Evolutionary conservation across 768 basidiomycete genomes (phyloP), one percentile per base, ranked within the genome.

Genomic region (Paxillus rubicundulus): DNA sequence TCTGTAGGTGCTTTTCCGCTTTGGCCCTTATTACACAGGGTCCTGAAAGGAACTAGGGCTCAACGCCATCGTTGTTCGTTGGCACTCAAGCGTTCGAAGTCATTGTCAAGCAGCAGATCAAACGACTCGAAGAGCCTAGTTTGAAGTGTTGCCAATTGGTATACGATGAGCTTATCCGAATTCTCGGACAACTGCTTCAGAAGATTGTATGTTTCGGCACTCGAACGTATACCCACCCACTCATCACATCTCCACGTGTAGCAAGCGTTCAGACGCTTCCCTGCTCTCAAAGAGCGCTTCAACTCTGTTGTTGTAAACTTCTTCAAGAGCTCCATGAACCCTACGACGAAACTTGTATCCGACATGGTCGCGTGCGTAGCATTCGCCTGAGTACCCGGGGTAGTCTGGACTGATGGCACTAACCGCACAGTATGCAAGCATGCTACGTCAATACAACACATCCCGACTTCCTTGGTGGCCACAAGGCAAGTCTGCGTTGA

Each of bases 381-480:
- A 39, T 37, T 47, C 5, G 37, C 16, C 16, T 21, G 8, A 24
- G 16, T 45, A 28, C 21, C 40, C 9, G 24, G 27, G 47, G 28
- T 30, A 32, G 27, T 30, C 16, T 39, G 17, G 10, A 21, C 21
- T 54, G 43, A 60, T 54, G 20, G 45, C 32, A 13, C 42, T 28
- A 45, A 49, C 45, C 49, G 47, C 18, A 37, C 52, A 93, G 89
- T 33, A 98, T 98, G 94, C 96, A 98, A 76, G 93, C 95, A 34
- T 96, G 93, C 69, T 99, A 98, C 68, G 88, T 99, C 63, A 99
- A 99, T 74, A 98, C 97, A 13, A 98, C 96, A 1, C 97, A 99
- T 68, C 97, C 97, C 1, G 97, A 99, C 73, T 98, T 99, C 75
- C 82, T 99, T 66, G 90, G 85, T 56, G 97, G 97, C 20, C 96